Base-by-base conservation (phyloP, 2,329 filamentous ascomycete genomes). In the Fusarium redolens region DNA sequence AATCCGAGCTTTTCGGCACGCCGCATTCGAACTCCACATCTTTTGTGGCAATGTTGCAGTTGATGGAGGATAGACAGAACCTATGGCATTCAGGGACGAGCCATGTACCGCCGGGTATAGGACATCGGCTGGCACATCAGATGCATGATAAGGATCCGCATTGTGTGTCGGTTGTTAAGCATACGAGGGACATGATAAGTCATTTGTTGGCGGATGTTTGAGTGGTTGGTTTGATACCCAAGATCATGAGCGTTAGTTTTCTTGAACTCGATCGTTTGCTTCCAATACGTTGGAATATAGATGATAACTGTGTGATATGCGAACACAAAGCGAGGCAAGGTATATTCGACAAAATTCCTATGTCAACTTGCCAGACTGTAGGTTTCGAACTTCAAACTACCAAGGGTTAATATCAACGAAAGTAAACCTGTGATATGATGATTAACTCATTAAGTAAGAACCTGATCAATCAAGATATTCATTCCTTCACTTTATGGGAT, bases 1-100 rank as follows among this genome's bases (percentile, higher is more conserved):
- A 70, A 30, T 41, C 60, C 2, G 74, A 77, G 22, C 40, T 78
- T 30, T 78, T 72, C 20, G 75, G 76, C 0, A 57, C 65, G 0
- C 2, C 55, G 0, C 30, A 67, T n/a, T 60, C 71, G 0, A 43
- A 41, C 1, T 48, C 55, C 0, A 51, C 45, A 4, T 68, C 74
- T 0, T 78, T 77, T 20, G 35, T 56, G 7, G 30, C 35, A 1
- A 60, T 78, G 68, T 25, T 78, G 33, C 73, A 76, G 45, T 41
- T 71, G 41, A 76, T 78, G 76, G 76, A 78, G 35, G 68, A 78
- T 18, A 72, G 76, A 13, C 76, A 78, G 30, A 44, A 65, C 3
- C 30, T 57, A 7, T 78, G 76, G 76, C 76, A 78, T 35, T 77
- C 76, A 15, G 76, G 76, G 2, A 50, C 52, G 5, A 33, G 65